A percentile compares a stretch with the other conserved stretches of the same genome.
Evolutionary conservation across 331 rosid genomes (phyloP).

Genomic region (Malus hybrid): DNA sequence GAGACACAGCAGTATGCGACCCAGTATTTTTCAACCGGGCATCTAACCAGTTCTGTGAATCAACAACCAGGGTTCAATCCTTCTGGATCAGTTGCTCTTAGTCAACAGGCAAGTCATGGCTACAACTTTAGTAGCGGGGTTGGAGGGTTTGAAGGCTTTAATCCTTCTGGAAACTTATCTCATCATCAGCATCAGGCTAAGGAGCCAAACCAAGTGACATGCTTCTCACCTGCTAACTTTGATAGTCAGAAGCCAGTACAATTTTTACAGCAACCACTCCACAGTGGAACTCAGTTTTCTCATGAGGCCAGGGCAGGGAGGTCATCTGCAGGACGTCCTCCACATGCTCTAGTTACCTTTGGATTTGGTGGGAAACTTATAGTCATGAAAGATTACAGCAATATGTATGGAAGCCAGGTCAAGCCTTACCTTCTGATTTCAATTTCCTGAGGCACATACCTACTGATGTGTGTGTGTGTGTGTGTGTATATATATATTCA

Average conservation of each 20-base stretch:
- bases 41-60: conserved; percentile 1
- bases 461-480: background rate
- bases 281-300: conserved; percentile 13
- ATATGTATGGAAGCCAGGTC: conserved; percentile 22
- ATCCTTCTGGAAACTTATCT: conserved; percentile 7
- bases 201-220: conserved; percentile 13
- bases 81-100: background rate
- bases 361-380: conserved; percentile 32
- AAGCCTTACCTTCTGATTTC: conserved; percentile 1
- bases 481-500: background rate
- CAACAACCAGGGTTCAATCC: conserved; percentile 14
- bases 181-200: conserved; percentile 15
- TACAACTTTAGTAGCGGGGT: background rate
- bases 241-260: conserved; percentile 2
- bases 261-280: conserved; percentile 18
- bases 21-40: conserved; percentile 1
- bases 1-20: conserved; percentile 11
- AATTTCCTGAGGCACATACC: background rate
- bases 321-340: conserved; percentile 30
- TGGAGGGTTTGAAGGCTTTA: conserved; percentile 13
- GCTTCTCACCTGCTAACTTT: conserved; percentile 19
- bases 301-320: background rate
- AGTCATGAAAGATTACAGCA: conserved; percentile 17
- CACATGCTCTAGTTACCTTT: conserved; percentile 27
- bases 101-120: conserved; percentile 1